Base-by-base conservation (phyloP, 2,329 filamentous ascomycete species). In the Diaporthe velutina region DNA sequence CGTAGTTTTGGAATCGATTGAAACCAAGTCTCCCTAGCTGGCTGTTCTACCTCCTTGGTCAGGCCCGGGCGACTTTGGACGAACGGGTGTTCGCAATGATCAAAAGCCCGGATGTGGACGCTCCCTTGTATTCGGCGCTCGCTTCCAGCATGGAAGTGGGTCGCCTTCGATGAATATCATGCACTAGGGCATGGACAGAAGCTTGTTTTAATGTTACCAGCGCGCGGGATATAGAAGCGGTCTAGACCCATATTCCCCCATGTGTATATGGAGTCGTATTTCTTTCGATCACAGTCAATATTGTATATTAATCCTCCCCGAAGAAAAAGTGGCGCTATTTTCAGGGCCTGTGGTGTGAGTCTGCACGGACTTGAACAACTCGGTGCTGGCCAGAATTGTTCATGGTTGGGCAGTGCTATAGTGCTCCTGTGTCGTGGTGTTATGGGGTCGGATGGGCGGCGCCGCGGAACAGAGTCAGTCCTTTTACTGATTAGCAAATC, bases 11-110 rank as follows among this genome's bases (percentile, higher is more conserved):
- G 15, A 9, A 15, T 30, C 30, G 55, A 22, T 17, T 9, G 6
- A n/a, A 9, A 22, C 8, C 19, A 38, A 58, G 10, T 38, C 17
- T 13, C 30, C 22, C 19, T n/a, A n/a, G n/a, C 19, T 17, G n/a
- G 7, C 25, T 35, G 55, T 58, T 38, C 19, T 38, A 9, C 6
- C 9, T 19, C 17, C 17, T 45, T 45, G 42, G 17, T 17, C 42
- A 45, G 17, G 10, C 5, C 19, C n/a, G 13, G 25, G 38, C 12
- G 38, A 38, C 4, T n/a, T 35, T 8, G 25, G 55, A 38, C n/a
- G 30, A 58, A 58, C 55, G 30, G 55, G 30, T 58, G 55, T 58
- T 38, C 55, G 55, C 55, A 58, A 15, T 30, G 38, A 58, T 58
- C 30, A 38, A 58, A 19, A 38, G 6, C 30, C 55, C 55, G 19